phyloP scores from a whole-genome alignment of 176 grass and related monocot species.

The Cenchrus purpureus region DNA sequence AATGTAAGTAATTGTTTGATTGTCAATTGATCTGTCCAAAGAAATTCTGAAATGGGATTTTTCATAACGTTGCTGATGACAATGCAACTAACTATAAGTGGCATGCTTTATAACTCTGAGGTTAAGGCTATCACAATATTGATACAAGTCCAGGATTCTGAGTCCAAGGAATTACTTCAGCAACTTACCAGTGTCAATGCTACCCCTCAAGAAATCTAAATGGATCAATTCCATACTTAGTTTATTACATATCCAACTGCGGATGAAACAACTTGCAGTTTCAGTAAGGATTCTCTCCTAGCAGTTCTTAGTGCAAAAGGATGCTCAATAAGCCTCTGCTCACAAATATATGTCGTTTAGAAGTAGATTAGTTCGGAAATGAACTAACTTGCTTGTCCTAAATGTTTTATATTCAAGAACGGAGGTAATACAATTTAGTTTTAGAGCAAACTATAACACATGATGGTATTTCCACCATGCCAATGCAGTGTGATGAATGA shows the following conservation, averaged over 20 bases:
- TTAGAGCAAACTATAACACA: neutral
- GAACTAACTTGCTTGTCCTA: too few relatives aligned
- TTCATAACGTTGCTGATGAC: neutral
- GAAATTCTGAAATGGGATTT: slow-evolving; percentile 5
- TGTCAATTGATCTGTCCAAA: neutral
- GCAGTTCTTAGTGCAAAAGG: slow-evolving; percentile 6
- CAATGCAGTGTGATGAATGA: neutral
- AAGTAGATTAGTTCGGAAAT: too few relatives aligned
- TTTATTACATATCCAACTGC: neutral
- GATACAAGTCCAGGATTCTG: neutral
- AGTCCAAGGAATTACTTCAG: neutral
- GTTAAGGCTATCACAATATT: neutral
- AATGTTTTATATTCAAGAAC: too few relatives aligned
- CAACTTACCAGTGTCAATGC: neutral
- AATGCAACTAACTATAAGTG: neutral
- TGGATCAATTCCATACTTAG: neutral
- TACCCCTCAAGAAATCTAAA: neutral
- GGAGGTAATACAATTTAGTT: neutral
- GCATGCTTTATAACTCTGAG: neutral
- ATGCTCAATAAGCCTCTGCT: neutral
- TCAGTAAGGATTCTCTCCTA: neutral
- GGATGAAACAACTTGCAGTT: slow-evolving; percentile 1
- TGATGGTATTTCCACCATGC: neutral
- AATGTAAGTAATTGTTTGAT: neutral
- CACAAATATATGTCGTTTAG: too few relatives aligned